Percentiles rank a stretch among this genome's conserved stretches.
phyloP scores from a whole-genome alignment of 208 protist species.

The Phytomonas serpens region DNA sequence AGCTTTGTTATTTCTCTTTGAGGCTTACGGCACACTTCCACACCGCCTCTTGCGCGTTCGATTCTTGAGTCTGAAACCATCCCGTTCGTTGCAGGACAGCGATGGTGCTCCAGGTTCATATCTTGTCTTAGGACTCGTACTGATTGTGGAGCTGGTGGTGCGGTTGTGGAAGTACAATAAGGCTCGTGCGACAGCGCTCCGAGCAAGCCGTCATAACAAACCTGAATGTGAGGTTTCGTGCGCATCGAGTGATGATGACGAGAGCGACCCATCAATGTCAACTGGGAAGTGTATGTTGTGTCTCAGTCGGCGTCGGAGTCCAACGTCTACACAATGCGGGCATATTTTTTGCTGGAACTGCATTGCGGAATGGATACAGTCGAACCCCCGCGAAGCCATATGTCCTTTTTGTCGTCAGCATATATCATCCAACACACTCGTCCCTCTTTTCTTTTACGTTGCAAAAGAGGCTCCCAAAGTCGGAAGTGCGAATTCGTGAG shows the following conservation, averaged over 20 bases:
- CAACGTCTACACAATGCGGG: constrained; percentile 72
- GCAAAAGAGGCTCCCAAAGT: constrained; percentile 41
- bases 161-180: constrained; percentile 62
- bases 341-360: constrained; percentile 89
- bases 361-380: constrained; percentile 77
- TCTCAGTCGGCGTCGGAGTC: constrained; percentile 59
- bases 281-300: constrained; percentile 84
- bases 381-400: constrained; percentile 59
- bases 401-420: constrained; percentile 84
- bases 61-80: constrained; percentile 69
- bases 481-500: constrained; percentile 14
- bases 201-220: background rate
- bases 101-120: constrained; percentile 63
- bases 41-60: constrained; percentile 54
- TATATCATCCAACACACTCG: constrained; percentile 64
- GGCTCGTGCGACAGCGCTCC: background rate
- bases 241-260: constrained; percentile 26
- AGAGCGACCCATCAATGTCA: constrained; percentile 16
- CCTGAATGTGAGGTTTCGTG: background rate
- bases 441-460: constrained; percentile 80
- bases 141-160: constrained; percentile 67
- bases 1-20: constrained; percentile 71
- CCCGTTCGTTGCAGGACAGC: constrained; percentile 30
- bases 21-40: constrained; percentile 64
- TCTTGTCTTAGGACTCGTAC: constrained; percentile 48